Percentiles rank a stretch among this genome's conserved stretches.
These are phyloP conservation scores for Podaxis sp. DNA, from an alignment of 768 basidiomycete genomes.

Conservation along the genomic window DNA sequence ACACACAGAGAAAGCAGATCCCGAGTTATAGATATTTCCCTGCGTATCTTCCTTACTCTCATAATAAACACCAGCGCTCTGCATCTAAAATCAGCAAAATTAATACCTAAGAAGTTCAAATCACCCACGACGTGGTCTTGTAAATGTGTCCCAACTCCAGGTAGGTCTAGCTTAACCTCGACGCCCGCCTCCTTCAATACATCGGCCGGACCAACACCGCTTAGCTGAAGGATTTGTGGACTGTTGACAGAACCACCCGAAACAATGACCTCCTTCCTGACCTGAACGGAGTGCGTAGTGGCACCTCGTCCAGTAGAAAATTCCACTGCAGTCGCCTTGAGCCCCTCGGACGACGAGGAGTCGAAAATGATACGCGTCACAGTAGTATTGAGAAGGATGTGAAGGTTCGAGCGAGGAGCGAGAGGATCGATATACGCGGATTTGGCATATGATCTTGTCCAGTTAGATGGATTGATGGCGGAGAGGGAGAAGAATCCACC, in stretches of 20 bases:
- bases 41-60: slow-evolving; percentile 26
- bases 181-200: slow-evolving; percentile 49
- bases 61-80: slow-evolving; percentile 26
- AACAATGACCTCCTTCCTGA: slow-evolving; percentile 61
- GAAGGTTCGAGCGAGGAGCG: slow-evolving; percentile 60
- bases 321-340: slow-evolving; percentile 39
- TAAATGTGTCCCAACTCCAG: slow-evolving; percentile 62
- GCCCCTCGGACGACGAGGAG: slow-evolving; percentile 43
- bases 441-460: slow-evolving; percentile 67
- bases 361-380: slow-evolving; percentile 56
- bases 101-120: not conserved
- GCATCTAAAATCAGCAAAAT: not conserved
- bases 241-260: slow-evolving; percentile 52
- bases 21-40: slow-evolving; percentile 26
- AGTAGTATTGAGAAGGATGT: slow-evolving; percentile 59
- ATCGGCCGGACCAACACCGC: slow-evolving; percentile 58
- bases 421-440: slow-evolving; percentile 68
- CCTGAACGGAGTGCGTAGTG: slow-evolving; percentile 42
- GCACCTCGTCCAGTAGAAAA: slow-evolving; percentile 34
- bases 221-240: slow-evolving; percentile 54
- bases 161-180: slow-evolving; percentile 43
- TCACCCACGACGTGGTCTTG: slow-evolving; percentile 44
- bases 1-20: slow-evolving; percentile 29
- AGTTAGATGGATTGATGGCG: slow-evolving; percentile 63
- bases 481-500: slow-evolving; percentile 57